Conservation (phyloP, 1,139 yeast genomes). For the Spencermartinsiella ligniputridi region DNA sequence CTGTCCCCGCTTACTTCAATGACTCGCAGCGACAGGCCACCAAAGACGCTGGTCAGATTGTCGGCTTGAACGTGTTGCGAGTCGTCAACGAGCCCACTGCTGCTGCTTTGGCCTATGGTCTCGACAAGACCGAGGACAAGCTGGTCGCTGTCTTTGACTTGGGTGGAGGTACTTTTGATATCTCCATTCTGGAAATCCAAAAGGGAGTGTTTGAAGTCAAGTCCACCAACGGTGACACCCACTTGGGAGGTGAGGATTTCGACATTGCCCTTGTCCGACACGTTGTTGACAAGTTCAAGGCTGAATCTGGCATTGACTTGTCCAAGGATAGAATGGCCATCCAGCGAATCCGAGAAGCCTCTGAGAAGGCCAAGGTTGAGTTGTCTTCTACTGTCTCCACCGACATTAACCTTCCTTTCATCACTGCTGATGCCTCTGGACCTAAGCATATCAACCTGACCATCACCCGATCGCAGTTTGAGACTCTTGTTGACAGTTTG, state of each 20-base stretch:
- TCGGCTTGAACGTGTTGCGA: constrained; percentile 94
- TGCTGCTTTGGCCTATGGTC: constrained; percentile 98
- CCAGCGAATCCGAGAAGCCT: constrained; percentile 99
- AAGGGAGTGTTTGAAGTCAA: constrained; percentile 86
- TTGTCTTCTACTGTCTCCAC: constrained; percentile 90
- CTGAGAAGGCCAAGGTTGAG: constrained; percentile 99
- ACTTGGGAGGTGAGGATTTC: constrained; percentile 81
- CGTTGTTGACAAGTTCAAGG: constrained; percentile 88
- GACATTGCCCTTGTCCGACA: constrained; percentile 83
- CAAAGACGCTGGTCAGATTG: constrained; percentile 97
- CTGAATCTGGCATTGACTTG: constrained; percentile 86
- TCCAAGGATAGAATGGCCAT: constrained; percentile 95
- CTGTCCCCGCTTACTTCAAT: constrained; percentile 97
- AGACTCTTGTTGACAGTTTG: constrained; percentile 83
- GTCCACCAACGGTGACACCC: constrained; percentile 88
- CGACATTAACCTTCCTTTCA: constrained; percentile 95
- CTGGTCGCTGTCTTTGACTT: constrained; percentile 82
- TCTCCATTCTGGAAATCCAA: constrained; percentile 78
- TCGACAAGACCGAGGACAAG: constrained; percentile 72
- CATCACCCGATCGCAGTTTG: constrained; percentile 90
- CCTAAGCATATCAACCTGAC: constrained; percentile 98
- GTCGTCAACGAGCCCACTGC: constrained; percentile 98
- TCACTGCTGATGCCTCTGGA: constrained; percentile 91
- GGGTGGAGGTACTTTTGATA: constrained; percentile 90
- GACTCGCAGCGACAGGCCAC: constrained; percentile 98